These are phyloP conservation scores for Calonectria naviculata DNA, from an alignment of 2,329 filamentous ascomycete genomes.

Conservation along the genomic window DNA sequence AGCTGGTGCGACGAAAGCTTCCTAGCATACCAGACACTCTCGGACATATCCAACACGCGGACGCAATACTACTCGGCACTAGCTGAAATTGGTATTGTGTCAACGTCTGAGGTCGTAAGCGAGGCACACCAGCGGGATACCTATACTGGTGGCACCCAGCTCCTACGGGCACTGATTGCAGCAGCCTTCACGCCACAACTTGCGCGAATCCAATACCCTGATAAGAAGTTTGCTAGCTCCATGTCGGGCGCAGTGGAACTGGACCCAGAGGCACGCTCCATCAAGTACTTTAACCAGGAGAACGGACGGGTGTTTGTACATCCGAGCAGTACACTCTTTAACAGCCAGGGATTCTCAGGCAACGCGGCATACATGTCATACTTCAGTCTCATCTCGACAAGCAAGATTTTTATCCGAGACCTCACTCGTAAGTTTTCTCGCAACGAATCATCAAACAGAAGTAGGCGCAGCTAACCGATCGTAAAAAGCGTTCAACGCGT, in stretches of 20 bases:
- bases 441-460: not conserved
- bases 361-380: conserved; percentile 86
- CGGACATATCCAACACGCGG: conserved; percentile 88
- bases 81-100: conserved; percentile 85
- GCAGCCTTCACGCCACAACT: conserved; percentile 87
- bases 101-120: conserved; percentile 48
- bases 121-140: conserved; percentile 34
- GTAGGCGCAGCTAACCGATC: conserved; percentile 12
- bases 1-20: conserved; percentile 88
- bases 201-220: conserved; percentile 90
- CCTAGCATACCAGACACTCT: conserved; percentile 83
- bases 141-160: conserved; percentile 49
- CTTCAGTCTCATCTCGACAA: conserved; percentile 91
- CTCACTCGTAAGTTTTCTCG: conserved; percentile 76
- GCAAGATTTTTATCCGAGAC: conserved; percentile 91
- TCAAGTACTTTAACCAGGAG: conserved; percentile 92
- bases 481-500: conserved; percentile 84
- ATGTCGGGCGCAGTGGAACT: conserved; percentile 91
- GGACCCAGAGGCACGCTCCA: conserved; percentile 90
- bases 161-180: conserved; percentile 77
- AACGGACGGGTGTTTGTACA: conserved; percentile 93
- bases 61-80: conserved; percentile 88
- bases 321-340: conserved; percentile 88
- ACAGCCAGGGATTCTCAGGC: conserved; percentile 80
- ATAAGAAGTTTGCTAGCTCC: conserved; percentile 93